Evolutionary conservation across 805 yeast genomes (phyloP).

Genomic region (Myxozyma kluyveri): DNA sequence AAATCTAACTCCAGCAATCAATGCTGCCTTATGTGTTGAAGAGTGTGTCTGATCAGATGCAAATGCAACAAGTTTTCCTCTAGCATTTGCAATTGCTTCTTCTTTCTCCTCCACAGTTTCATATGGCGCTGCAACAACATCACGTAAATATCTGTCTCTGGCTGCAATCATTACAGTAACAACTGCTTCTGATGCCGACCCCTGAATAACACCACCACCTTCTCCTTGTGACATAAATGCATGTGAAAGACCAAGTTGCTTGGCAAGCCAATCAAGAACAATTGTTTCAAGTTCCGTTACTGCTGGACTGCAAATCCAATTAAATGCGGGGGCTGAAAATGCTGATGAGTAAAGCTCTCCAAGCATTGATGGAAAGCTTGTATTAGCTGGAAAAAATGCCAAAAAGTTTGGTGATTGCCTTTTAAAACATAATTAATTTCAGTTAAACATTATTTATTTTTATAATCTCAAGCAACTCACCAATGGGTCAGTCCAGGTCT

Average conservation of each 20-base stretch:
- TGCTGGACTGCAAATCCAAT: constrained; percentile 33
- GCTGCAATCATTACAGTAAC: constrained; percentile 32
- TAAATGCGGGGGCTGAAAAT: constrained; percentile 33
- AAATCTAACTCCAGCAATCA: constrained; percentile 30
- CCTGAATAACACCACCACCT: constrained; percentile 34
- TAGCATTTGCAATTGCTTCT: constrained; percentile 24
- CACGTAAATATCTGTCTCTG: constrained; percentile 29
- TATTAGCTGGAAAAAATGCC: constrained; percentile 32
- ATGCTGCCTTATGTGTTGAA: constrained; percentile 32
- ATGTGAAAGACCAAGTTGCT: constrained; percentile 26
- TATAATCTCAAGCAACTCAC: too few species aligned
- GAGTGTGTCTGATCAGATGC: constrained; percentile 32
- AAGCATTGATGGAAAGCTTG: constrained; percentile 30
- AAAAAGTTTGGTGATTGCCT: constrained; percentile 32
- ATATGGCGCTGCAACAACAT: constrained; percentile 24
- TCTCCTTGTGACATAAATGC: constrained; percentile 26
- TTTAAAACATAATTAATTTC: background rate
- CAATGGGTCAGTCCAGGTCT: constrained; percentile 32
- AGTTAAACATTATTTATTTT: background rate
- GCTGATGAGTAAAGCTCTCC: constrained; percentile 33
- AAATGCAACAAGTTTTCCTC: constrained; percentile 31
- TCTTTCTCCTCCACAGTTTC: constrained; percentile 24
- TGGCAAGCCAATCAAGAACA: constrained; percentile 34
- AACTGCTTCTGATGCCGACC: constrained; percentile 32
- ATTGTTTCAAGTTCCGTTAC: constrained; percentile 33